Evolutionary conservation across 2,329 filamentous ascomycete genomes (phyloP), one percentile per base, ranked within the genome.

Genomic region (Colletotrichum sp.): DNA sequence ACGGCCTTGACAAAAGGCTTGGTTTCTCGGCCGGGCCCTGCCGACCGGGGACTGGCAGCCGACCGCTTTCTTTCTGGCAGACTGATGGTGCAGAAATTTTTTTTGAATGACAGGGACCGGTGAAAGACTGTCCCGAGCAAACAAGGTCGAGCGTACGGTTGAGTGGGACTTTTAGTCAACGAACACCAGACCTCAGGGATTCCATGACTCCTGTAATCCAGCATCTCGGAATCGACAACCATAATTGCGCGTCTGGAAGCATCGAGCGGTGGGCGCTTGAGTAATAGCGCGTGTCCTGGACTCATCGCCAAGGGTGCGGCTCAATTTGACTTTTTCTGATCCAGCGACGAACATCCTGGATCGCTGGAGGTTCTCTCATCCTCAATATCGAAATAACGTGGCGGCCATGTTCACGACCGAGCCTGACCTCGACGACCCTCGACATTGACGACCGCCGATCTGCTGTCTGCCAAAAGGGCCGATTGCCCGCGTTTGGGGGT

Each of bases 91-190:
- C 60, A 55, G 61, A 60, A 18, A 26, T 24, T 48, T 60, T 61
- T 18, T 10, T 48, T 28, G 10, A 6, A 13, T 48, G 55, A 13
- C 48, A 66, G 60, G 72, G 26, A 52, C 72, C 68, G 57, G 36
- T 24, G 64, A 57, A 73, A 71, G 68, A 57, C 68, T 43, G 21
- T 21, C 48, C 60, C 24, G 68, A 39, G 12, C 30, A n/a, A 18
- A 32, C 16, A 9, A 57, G 30, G 55, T 57, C 26, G 55, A 68
- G 57, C 68, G 32, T 26, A 24, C 39, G 6, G 34, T 30, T 14
- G 26, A 12, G 69, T 63, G 68, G 68, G 55, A 75, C 68, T 52
- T n/a, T 64, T 32, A 68, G 72, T 75, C 73, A 72, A 72, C 30
- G 18, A 48, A 24, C 69, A 32, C 14, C 63, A 21, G 24, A 13